A percentile compares a stretch with the other conserved stretches of the same genome.
These are phyloP conservation scores for Ilyonectria sp. DNA, from an alignment of 2,329 filamentous ascomycete genomes.

Conservation along the genomic window DNA sequence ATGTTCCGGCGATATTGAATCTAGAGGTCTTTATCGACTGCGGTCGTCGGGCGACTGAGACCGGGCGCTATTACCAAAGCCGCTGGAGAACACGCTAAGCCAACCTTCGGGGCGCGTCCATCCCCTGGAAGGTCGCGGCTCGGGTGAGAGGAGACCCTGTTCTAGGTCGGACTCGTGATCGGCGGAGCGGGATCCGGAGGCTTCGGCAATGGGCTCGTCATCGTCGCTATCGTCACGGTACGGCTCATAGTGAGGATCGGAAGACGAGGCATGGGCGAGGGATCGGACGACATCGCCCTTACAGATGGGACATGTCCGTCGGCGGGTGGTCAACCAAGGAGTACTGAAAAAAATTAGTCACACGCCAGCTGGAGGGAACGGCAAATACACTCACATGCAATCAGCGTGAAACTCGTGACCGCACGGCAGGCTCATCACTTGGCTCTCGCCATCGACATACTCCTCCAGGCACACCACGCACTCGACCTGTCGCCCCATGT, in stretches of 20 bases:
- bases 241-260: conserved; percentile 67
- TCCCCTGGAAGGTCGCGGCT: conserved; percentile 37
- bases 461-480: conserved; percentile 98
- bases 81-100: conserved; percentile 57
- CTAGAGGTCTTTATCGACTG: conserved; percentile 30
- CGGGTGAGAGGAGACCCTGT: conserved; percentile 54
- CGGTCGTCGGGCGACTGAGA: conserved; percentile 49
- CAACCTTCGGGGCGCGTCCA: conserved; percentile 53
- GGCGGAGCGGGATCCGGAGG: conserved; percentile 49
- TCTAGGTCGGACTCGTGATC: conserved; percentile 59
- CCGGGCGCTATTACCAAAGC: conserved; percentile 37
- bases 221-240: conserved; percentile 67
- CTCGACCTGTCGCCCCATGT: conserved; percentile 81
- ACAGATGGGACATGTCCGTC: conserved; percentile 98
- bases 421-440: conserved; percentile 97
- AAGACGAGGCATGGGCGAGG: conserved; percentile 69
- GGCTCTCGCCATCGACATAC: conserved; percentile 93
- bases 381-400: conserved; percentile 86
- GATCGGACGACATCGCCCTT: conserved; percentile 94
- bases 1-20: not conserved
- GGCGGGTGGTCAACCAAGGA: conserved; percentile 94
- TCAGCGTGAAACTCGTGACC: conserved; percentile 98
- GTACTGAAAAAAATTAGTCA: conserved; percentile 72
- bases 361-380: not conserved
- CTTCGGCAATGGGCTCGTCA: conserved; percentile 58